A percentile compares a stretch with the other conserved stretches of the same genome.
Conservation (phyloP, 371 early-diverging fungal genomes). For the Haplosporangium sp. region DNA sequence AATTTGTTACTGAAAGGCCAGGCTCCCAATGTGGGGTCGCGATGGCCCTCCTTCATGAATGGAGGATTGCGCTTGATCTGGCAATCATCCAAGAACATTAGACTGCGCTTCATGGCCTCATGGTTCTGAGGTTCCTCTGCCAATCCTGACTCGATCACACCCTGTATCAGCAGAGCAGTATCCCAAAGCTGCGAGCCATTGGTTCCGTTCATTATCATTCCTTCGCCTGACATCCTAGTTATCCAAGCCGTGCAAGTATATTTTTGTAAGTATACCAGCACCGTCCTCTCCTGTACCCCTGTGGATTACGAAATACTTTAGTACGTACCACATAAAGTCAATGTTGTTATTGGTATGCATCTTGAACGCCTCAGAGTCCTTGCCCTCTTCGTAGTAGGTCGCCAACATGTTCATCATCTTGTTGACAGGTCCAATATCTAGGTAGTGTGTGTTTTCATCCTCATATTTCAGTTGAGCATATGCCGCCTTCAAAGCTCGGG, state of each 20-base stretch:
- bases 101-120: conserved; percentile 71
- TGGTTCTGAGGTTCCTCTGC: conserved; percentile 78
- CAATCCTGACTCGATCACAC: conserved; percentile 77
- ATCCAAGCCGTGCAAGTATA: neutral
- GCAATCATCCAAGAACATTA: conserved; percentile 87
- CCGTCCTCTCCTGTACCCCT: too few species aligned
- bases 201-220: conserved; percentile 97
- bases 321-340: conserved; percentile 86
- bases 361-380: conserved; percentile 82
- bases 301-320: neutral
- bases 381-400: conserved; percentile 86
- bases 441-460: conserved; percentile 88
- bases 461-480: conserved; percentile 88
- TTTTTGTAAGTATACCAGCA: neutral
- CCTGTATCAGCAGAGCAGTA: conserved; percentile 89
- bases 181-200: conserved; percentile 99
- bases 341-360: conserved; percentile 77
- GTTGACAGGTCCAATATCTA: conserved; percentile 95
- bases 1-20: conserved; percentile 97
- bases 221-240: conserved; percentile 80
- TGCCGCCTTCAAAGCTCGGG: conserved; percentile 78
- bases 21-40: conserved; percentile 89
- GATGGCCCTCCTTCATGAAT: conserved; percentile 75
- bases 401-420: conserved; percentile 93
- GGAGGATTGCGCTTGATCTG: conserved; percentile 87